Evolutionary conservation across 176 grass and related monocot genomes (phyloP).

Genomic region (Stipa capillata): DNA sequence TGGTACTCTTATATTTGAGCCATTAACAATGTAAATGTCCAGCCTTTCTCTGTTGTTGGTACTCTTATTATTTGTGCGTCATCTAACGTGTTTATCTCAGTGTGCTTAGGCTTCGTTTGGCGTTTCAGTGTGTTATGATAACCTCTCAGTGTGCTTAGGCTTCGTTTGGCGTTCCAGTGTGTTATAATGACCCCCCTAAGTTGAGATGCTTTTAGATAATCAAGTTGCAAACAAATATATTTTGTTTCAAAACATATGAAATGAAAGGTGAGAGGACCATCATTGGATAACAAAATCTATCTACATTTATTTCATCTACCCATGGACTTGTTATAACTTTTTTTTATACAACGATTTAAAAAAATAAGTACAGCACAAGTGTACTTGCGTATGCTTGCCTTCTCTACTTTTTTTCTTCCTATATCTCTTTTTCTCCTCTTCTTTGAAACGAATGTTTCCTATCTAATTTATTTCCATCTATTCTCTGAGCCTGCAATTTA

Average conservation of each 20-base stretch:
- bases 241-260: neutral
- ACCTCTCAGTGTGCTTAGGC: no score
- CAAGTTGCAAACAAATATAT: neutral
- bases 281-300: neutral
- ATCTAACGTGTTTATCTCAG: constrained; percentile 12
- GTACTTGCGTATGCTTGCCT: no score
- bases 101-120: neutral
- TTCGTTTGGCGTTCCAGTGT: neutral
- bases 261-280: neutral
- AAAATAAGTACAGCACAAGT: no score
- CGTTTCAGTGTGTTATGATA: neutral
- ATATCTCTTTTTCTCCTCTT: no score
- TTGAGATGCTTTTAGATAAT: neutral
- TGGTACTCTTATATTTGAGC: neutral
- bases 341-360: no score
- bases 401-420: no score
- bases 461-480: constrained; percentile 16
- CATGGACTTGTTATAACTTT: neutral
- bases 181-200: neutral
- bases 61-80: constrained; percentile 2
- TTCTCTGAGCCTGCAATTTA: neutral
- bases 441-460: neutral
- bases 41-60: no score
- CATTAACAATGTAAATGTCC: no score
- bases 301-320: neutral